Evolutionary conservation across 805 yeast genomes (phyloP).

Genomic region (Wickerhamomyces ciferrii): DNA sequence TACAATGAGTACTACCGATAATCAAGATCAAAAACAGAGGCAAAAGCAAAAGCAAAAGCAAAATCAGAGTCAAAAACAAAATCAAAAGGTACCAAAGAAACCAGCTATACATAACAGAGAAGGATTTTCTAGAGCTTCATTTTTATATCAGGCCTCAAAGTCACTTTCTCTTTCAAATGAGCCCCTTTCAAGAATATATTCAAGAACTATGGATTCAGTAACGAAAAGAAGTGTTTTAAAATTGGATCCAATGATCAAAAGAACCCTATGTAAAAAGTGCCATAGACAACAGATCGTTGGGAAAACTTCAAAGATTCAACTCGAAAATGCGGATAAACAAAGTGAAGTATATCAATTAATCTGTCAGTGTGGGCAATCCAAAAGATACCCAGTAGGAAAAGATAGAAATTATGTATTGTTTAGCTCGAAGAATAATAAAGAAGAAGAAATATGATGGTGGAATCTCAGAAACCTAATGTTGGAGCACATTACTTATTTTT

Average conservation of each 20-base stretch:
- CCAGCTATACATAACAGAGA: constrained; percentile 51
- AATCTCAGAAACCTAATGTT: too few species aligned
- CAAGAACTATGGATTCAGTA: constrained; percentile 51
- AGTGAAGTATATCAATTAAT: constrained; percentile 42
- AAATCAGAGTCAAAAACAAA: not conserved
- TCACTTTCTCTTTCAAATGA: constrained; percentile 26
- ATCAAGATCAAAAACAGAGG: too few species aligned
- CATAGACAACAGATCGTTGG: constrained; percentile 46
- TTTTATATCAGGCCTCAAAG: constrained; percentile 50
- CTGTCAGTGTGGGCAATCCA: constrained; percentile 50
- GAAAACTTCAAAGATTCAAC: constrained; percentile 28
- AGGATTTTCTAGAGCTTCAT: constrained; percentile 54
- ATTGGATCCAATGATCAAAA: constrained; percentile 58
- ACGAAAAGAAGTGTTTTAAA: constrained; percentile 65
- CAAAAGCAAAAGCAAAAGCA: constrained; percentile 4
- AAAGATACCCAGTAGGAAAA: constrained; percentile 60
- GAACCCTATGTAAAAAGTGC: constrained; percentile 69
- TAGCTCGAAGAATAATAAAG: constrained; percentile 28
- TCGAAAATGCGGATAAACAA: constrained; percentile 38
- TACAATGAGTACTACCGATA: too few species aligned
- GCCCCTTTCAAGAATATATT: constrained; percentile 50
- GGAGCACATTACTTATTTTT: too few species aligned
- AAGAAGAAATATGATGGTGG: not conserved
- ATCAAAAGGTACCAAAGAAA: not conserved
- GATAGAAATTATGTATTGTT: constrained; percentile 44